Base-by-base conservation (phyloP, 768 basidiomycete genomes). In the Boletus sp. region DNA sequence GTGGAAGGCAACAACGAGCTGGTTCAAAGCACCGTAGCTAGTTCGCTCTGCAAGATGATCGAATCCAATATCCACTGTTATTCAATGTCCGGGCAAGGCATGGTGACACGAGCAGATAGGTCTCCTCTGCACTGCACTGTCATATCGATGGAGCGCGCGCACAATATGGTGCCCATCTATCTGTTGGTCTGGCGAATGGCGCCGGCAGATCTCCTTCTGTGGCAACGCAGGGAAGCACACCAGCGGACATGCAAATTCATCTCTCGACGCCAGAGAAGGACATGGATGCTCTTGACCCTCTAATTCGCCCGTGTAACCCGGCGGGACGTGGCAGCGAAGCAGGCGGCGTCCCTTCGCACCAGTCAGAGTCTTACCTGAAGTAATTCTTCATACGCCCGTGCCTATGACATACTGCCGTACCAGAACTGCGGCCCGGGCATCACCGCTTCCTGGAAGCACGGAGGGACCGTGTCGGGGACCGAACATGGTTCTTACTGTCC, bases 361-460 rank as follows among this genome's bases (percentile, higher is more conserved):
- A 58, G 50, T 30, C 55, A n/a, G 9, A 32, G 23, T n/a, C 29
- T 65, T 54, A 41, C 50, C 55, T 42, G 37, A 30, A 47, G 39
- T 34, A 42, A 15, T 15, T 23, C 37, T 55, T 55, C 33, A 11
- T 32, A 13, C 38, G 14, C 17, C 34, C 2, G 40, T 51, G 37
- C 50, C 47, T 56, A 33, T 63, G 53, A 59, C 54, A 50, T 30
- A 34, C 27, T 37, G 17, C 37, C 32, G 45, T 58, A 55, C 56
- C 56, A 62, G 46, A 58, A 51, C 25, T 35, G 7, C 30, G 54
- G 37, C 19, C 41, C 34, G 43, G 35, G 35, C 41, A 29, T 48
- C 48, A 33, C 55, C 43, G 33, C 52, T 56, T 60, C 64, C 46
- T 60, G 19, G 15, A 8, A 51, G 37, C 47, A 54, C 54, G 52